These are phyloP conservation scores for Scutellaria barbata DNA, from an alignment of 257 asterid species.

Conservation along the genomic window DNA sequence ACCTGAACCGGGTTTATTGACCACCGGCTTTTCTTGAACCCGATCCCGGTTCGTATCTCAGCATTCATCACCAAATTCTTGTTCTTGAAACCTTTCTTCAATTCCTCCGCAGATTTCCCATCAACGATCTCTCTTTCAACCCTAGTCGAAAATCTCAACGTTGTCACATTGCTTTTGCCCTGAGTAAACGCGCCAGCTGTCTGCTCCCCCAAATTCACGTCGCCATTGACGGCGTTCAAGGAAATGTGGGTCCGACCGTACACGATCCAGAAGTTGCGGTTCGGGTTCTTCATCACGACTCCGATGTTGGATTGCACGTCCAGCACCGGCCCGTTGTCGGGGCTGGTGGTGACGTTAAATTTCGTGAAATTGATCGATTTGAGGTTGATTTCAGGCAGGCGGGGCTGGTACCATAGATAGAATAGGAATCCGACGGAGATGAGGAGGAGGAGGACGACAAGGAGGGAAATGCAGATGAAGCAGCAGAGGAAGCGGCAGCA, in stretches of 20 bases:
- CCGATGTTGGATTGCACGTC: constrained; percentile 34
- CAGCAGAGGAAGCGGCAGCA: constrained; percentile 47
- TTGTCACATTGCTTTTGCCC: constrained; percentile 35
- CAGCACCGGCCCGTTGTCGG: constrained; percentile 37
- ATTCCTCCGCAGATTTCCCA: constrained; percentile 25
- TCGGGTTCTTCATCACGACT: constrained; percentile 45
- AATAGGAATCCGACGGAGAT: constrained; percentile 35
- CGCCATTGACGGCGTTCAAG: constrained; percentile 29
- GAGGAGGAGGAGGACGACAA: constrained; percentile 35
- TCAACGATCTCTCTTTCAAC: constrained; percentile 25
- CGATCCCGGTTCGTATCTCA: constrained; percentile 38
- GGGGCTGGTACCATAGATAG: constrained; percentile 53
- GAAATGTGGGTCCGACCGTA: constrained; percentile 38
- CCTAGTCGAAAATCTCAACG: constrained; percentile 27
- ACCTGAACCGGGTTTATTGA: constrained; percentile 28
- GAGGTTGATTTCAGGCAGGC: constrained; percentile 47
- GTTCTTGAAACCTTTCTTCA: constrained; percentile 39
- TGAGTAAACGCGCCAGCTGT: constrained; percentile 40
- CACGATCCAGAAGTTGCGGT: constrained; percentile 38
- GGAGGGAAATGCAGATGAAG: constrained; percentile 32
- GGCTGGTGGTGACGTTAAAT: constrained; percentile 31
- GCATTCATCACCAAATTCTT: constrained; percentile 39
- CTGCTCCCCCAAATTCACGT: constrained; percentile 38
- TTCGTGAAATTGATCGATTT: constrained; percentile 41
- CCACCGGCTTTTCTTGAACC: constrained; percentile 41